Base-by-base conservation (phyloP, 2,329 filamentous ascomycete species). In the Pestalotiopsis sp. region DNA sequence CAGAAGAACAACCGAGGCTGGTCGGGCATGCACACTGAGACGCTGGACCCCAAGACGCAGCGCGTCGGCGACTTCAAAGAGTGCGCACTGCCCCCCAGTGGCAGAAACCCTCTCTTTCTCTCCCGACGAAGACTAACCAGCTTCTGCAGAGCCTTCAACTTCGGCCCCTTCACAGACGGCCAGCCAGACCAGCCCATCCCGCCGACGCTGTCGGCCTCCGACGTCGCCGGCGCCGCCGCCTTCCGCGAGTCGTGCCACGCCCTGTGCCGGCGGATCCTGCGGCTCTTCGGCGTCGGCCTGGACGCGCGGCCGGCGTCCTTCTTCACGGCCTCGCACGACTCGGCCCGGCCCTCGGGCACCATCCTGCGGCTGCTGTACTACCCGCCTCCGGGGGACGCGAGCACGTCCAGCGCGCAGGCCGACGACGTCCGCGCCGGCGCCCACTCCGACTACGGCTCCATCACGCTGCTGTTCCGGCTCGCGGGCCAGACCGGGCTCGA, bases 41-140 rank as follows among this genome's bases (percentile, higher is more conserved):
- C 92, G 0, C 83, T 98, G 12, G 95, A 98, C 78, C 94, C 95
- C 2, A 89, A 90, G 73, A 90, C 90, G 68, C 94, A 98, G 79
- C 89, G 90, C 80, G 93, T 90, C 39, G 93, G 93, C 17, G 94
- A 97, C 77, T 94, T 93, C 74, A 97, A 97, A 85, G 93, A 97
- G 93, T 95, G 81, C 75, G 82, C 74, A 17, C 56, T 31, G 36
- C 31, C 25, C 20, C 20, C 20, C 20, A 23, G 20, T 23, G 20
- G 20, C 25, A 36, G 23, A 17, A 25, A 14, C 14, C 31, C 27
- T 36, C n/a, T 36, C 5, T 61, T 11, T 11, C 5, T 61, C 4
- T 11, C 3, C 4, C 17, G n/a, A 3, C 2, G 23, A 13, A 36
- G n/a, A 36, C 57, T 52, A 9, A 59, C 57, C 13, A 23, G 4